Conservation (phyloP, 2,329 filamentous ascomycete species). For the Tolypocladium cylindrosporum region DNA sequence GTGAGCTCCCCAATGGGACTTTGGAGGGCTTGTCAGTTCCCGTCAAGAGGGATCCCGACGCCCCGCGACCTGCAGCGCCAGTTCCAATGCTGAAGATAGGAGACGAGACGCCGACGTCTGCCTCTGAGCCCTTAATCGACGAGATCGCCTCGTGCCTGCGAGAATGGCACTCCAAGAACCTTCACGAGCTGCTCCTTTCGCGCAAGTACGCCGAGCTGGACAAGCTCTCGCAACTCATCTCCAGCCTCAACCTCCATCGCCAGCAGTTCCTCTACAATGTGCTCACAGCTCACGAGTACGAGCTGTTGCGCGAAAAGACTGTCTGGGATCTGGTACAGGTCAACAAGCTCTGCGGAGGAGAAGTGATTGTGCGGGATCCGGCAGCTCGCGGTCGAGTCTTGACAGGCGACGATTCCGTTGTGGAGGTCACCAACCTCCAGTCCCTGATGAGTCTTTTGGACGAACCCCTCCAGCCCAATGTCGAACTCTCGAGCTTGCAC, state of each 20-base stretch:
- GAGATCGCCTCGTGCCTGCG: conserved; percentile 94
- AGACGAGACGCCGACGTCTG: conserved; percentile 87
- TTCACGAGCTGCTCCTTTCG: conserved; percentile 81
- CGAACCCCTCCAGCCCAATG: conserved; percentile 58
- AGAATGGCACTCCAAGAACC: conserved; percentile 96
- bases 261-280: conserved; percentile 92
- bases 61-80: conserved; percentile 74
- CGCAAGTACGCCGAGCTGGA: conserved; percentile 75
- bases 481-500: conserved; percentile 64
- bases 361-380: conserved; percentile 91
- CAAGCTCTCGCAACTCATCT: conserved; percentile 69
- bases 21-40: conserved; percentile 34
- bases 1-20: conserved; percentile 28
- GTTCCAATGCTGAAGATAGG: conserved; percentile 97
- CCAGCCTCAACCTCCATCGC: conserved; percentile 72
- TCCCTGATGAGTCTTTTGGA: conserved; percentile 93
- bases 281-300: conserved; percentile 75
- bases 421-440: conserved; percentile 83
- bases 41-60: conserved; percentile 52
- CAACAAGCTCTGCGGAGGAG: conserved; percentile 87
- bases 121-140: conserved; percentile 84
- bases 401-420: conserved; percentile 85
- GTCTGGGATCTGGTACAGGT: conserved; percentile 93
- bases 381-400: conserved; percentile 72
- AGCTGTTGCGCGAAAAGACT: conserved; percentile 71